phyloP scores from a whole-genome alignment of 148 eudicot genomes.

The Rhododendron kiyosumense region DNA sequence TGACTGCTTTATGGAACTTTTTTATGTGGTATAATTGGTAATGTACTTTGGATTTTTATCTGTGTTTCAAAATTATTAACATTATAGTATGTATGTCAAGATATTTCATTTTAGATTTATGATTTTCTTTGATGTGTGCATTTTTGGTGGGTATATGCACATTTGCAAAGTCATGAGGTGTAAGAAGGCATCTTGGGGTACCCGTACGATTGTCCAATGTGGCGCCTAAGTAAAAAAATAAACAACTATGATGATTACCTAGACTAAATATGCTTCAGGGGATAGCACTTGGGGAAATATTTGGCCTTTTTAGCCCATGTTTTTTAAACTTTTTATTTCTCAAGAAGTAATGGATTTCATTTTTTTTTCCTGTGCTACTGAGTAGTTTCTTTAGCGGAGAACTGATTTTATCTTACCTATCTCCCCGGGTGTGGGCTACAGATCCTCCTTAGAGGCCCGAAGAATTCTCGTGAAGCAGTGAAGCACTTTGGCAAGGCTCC shows the following conservation, averaged over 20 bases:
- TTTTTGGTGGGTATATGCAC: neutral
- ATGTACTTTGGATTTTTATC: neutral
- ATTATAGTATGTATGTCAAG: neutral
- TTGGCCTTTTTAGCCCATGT: neutral
- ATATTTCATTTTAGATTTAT: too few species aligned
- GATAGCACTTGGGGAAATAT: neutral
- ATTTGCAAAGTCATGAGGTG: neutral
- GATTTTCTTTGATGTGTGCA: neutral
- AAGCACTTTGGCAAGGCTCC: slow-evolving; percentile 93
- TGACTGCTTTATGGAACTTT: neutral
- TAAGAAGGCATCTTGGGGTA: neutral
- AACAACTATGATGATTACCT: neutral
- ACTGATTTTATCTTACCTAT: neutral
- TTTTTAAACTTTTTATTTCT: neutral
- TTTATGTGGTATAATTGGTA: neutral
- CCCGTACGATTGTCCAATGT: neutral
- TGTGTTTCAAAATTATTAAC: neutral
- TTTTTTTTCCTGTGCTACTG: neutral
- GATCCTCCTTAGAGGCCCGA: slow-evolving; percentile 93
- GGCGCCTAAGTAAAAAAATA: neutral
- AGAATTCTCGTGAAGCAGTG: slow-evolving; percentile 84
- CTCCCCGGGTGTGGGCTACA: slow-evolving; percentile 9
- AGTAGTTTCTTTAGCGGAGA: neutral
- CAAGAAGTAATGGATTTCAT: neutral
- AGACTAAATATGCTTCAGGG: neutral